A percentile compares a stretch with the other conserved stretches of the same genome.
Evolutionary conservation across 192 early-diverging fungal species (phyloP).

Genomic region (Coemansia sp.): DNA sequence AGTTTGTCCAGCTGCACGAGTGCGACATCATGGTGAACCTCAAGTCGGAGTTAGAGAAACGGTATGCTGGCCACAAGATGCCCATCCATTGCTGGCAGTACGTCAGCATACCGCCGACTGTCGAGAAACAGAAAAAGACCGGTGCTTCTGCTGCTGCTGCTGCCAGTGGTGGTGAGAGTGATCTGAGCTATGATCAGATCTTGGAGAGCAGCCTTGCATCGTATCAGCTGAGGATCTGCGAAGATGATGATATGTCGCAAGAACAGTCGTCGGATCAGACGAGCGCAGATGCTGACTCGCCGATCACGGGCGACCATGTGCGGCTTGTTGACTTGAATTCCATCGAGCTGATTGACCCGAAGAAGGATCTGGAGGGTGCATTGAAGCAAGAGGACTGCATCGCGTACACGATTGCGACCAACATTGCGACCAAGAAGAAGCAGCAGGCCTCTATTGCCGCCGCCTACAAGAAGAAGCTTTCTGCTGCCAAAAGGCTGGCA

Average conservation of each 20-base stretch:
- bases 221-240: slow-evolving; percentile 18
- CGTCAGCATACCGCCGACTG: too few species aligned
- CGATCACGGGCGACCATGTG: not conserved
- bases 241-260: not conserved
- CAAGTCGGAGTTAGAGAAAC: slow-evolving; percentile 75
- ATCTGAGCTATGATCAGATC: slow-evolving; percentile 12
- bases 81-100: slow-evolving; percentile 60
- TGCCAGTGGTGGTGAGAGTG: too few species aligned
- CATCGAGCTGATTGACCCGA: slow-evolving; percentile 34
- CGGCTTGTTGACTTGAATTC: slow-evolving; percentile 18
- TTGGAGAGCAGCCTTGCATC: slow-evolving; percentile 29
- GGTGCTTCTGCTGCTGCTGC: too few species aligned
- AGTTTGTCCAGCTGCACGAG: slow-evolving; percentile 85
- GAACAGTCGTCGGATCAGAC: not conserved
- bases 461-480: not conserved
- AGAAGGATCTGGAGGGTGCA: slow-evolving; percentile 28
- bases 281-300: not conserved
- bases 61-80: slow-evolving; percentile 72
- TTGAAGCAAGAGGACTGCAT: slow-evolving; percentile 40
- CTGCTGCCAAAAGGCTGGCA: not conserved
- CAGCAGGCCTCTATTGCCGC: not conserved
- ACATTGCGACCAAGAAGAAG: not conserved
- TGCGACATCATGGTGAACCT: slow-evolving; percentile 84
- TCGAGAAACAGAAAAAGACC: too few species aligned
- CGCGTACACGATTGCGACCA: slow-evolving; percentile 29